phyloP scores from a whole-genome alignment of 805 yeast genomes.

The Pichia paraexigua region DNA sequence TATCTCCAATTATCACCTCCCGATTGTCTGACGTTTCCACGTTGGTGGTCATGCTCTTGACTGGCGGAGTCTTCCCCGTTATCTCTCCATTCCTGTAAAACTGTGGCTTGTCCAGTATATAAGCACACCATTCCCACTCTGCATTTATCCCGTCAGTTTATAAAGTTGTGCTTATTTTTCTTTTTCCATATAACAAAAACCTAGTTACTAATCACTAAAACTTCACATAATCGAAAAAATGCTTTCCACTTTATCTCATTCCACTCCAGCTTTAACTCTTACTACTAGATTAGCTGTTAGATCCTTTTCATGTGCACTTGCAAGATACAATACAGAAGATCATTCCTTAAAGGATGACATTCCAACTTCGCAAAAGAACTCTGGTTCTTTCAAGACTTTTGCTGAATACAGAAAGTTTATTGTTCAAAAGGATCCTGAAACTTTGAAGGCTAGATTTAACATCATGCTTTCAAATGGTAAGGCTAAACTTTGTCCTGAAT shows the following conservation, averaged over 20 bases:
- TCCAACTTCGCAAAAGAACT: not conserved
- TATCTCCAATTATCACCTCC: no score
- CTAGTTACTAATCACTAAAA: no score
- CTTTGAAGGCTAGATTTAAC: slow-evolving; percentile 12
- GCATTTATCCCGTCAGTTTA: no score
- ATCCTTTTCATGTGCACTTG: not conserved
- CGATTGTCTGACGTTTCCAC: no score
- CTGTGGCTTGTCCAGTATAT: no score
- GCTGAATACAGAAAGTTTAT: slow-evolving; percentile 21
- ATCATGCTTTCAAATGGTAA: slow-evolving; percentile 13
- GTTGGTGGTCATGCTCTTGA: not conserved
- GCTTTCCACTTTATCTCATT: not conserved
- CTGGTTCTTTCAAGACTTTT: slow-evolving; percentile 18
- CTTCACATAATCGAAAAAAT: no score
- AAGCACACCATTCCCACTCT: no score
- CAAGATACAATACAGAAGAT: not conserved
- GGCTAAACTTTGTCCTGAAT: slow-evolving; percentile 10
- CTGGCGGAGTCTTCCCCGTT: not conserved
- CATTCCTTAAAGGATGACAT: not conserved
- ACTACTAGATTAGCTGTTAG: not conserved
- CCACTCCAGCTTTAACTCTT: not conserved
- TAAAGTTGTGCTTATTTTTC: no score
- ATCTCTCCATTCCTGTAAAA: not conserved
- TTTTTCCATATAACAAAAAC: not conserved
- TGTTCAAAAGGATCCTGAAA: slow-evolving; percentile 14